Percentiles rank a stretch among this genome's conserved stretches.
These are phyloP conservation scores for Cladorrhinum samala DNA, from an alignment of 495 filamentous ascomycete genomes.

Conservation along the genomic window DNA sequence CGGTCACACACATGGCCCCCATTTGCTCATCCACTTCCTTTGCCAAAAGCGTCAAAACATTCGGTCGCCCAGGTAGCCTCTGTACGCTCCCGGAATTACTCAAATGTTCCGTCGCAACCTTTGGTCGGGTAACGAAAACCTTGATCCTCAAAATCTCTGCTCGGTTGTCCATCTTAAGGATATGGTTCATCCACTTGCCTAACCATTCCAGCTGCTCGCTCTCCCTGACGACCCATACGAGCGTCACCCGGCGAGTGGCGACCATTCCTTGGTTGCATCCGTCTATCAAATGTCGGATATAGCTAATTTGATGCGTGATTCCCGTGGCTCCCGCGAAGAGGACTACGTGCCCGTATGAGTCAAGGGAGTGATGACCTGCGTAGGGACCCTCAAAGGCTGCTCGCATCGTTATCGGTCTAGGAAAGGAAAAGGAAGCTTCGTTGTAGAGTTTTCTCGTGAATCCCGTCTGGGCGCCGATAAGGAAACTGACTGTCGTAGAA, in stretches of 20 bases:
- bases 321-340: slow-evolving; percentile 90
- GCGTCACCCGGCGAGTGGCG: slow-evolving; percentile 70
- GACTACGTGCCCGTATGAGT: slow-evolving; percentile 84
- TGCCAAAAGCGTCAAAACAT: slow-evolving; percentile 66
- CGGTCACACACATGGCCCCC: slow-evolving; percentile 84
- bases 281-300: slow-evolving; percentile 70
- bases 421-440: slow-evolving; percentile 16
- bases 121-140: slow-evolving; percentile 81
- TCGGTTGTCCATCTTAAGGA: slow-evolving; percentile 70
- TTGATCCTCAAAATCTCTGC: slow-evolving; percentile 74
- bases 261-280: slow-evolving; percentile 66
- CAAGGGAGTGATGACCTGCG: slow-evolving; percentile 69
- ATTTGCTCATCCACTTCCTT: slow-evolving; percentile 71
- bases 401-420: slow-evolving; percentile 27
- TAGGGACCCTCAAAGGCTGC: slow-evolving; percentile 80
- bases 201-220: slow-evolving; percentile 89
- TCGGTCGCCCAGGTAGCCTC: slow-evolving; percentile 84
- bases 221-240: slow-evolving; percentile 89
- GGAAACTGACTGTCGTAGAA: slow-evolving; percentile 48
- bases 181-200: slow-evolving; percentile 83
- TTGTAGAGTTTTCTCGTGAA: slow-evolving; percentile 81
- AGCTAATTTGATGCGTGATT: slow-evolving; percentile 92
- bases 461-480: slow-evolving; percentile 79
- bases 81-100: slow-evolving; percentile 68
- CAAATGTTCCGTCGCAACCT: slow-evolving; percentile 63